Conservation (phyloP, 192 early-diverging fungal genomes). For the Physocladia obscura region DNA sequence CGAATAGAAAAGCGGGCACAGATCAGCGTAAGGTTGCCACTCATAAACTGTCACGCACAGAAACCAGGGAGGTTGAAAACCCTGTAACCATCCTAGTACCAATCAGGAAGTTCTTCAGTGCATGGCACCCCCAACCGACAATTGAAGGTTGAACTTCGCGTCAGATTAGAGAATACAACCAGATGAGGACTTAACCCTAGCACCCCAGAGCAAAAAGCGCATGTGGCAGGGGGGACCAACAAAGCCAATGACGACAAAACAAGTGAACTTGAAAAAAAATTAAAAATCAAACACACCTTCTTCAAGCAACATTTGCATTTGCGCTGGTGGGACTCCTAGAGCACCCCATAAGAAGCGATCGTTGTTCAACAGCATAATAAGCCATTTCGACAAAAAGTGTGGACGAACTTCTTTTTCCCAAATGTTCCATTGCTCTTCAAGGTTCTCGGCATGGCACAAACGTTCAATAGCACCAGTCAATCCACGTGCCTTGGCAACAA, state of each 20-base stretch:
- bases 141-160: slow-evolving; percentile 17
- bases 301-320: slow-evolving; percentile 80
- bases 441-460: slow-evolving; percentile 52
- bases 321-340: slow-evolving; percentile 79
- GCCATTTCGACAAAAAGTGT: slow-evolving; percentile 59
- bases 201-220: neutral
- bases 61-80: slow-evolving; percentile 28
- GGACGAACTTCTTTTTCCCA: slow-evolving; percentile 70
- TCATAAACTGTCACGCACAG: slow-evolving; percentile 14
- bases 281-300: slow-evolving; percentile 48
- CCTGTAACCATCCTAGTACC: slow-evolving; percentile 9
- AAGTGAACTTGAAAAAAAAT: neutral
- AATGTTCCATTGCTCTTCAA: slow-evolving; percentile 61
- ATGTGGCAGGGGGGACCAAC: neutral
- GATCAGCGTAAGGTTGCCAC: no score
- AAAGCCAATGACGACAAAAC: neutral
- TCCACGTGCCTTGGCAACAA: slow-evolving; percentile 58
- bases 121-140: slow-evolving; percentile 26
- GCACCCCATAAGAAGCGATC: slow-evolving; percentile 81
- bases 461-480: slow-evolving; percentile 52
- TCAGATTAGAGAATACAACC: slow-evolving; percentile 1
- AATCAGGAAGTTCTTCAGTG: slow-evolving; percentile 2
- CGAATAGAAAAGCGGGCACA: no score
- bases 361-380: slow-evolving; percentile 70
- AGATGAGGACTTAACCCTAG: neutral